Evolutionary conservation across 495 filamentous ascomycete genomes (phyloP), one percentile per base, ranked within the genome.

Genomic region (Penicillium psychrofluorescens): DNA sequence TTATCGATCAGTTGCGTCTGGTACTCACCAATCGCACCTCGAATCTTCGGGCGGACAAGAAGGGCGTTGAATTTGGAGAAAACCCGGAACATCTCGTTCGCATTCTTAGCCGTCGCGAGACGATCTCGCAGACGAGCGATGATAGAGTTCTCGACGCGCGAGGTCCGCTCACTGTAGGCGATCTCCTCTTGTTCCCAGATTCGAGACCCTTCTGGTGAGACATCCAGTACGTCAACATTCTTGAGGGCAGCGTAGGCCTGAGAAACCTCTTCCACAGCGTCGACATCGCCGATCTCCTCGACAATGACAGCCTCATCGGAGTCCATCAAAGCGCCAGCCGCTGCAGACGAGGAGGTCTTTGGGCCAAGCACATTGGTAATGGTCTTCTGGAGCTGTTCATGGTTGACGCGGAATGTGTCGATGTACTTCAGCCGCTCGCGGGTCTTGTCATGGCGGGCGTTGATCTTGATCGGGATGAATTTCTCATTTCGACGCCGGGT

Each of bases 21-120:
- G 58, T 97, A 99, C 61, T 97, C 94, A 22, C 88, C 82, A 57
- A 99, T 99, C 40, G 92, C 92, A 55, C 92, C 90, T 35, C 92
- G 81, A 61, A 99, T 96, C 72, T 97, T 97, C 12, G 94, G 94
- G 28, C 92, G 80, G 38, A 99, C 90, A 56, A 99, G 91, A 38
- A 99, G 83, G 27, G 92, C 94, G 57, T 99, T 99, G 76, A 99
- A 99, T 58, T 96, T 96, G 13, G 92, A 99, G 60, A 97, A 97
- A 37, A 99, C 92, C 32, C 94, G 86, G 62, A 99, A 99, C 92
- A 97, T 99, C 60, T 97, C 92, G 59, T 94, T 97, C 14, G 92
- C 92, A 41, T 83, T 90, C 73, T 90, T 97, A 10, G 92, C 90
- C 3, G 87, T 95, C 2, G 91, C 92, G 40, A 99, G 73, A 35